A percentile compares a stretch with the other conserved stretches of the same genome.
These are phyloP conservation scores for Chenopodium suecicum DNA, from an alignment of 148 eudicot genomes.

Conservation along the genomic window DNA sequence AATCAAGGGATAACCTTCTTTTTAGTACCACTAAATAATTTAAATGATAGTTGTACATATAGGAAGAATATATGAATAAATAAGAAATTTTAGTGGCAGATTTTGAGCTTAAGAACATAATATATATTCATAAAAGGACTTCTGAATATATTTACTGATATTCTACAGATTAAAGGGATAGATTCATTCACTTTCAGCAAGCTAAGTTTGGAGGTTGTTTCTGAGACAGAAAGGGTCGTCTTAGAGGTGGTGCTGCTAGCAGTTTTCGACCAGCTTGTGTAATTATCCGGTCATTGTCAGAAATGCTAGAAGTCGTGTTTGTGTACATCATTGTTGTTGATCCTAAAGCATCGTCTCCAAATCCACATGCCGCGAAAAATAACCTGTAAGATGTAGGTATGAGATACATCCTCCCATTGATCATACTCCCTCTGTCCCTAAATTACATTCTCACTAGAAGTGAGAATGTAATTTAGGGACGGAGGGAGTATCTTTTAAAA, in stretches of 20 bases:
- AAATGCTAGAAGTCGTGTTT: slow-evolving; percentile 27
- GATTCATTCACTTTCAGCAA: slow-evolving; percentile 1
- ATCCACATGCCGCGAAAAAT: slow-evolving; percentile 78
- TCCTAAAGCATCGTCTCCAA: slow-evolving; percentile 71
- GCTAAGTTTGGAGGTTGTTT: slow-evolving; percentile 3
- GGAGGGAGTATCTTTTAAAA: neutral
- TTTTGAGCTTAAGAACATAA: neutral
- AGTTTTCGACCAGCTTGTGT: slow-evolving; percentile 51
- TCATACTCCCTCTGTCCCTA: neutral
- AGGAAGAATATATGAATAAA: neutral
- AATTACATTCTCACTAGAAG: too few relatives aligned
- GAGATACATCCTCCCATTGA: neutral
- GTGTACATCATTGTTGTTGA: slow-evolving; percentile 85
- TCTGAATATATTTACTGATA: neutral
- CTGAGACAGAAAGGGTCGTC: slow-evolving; percentile 18
- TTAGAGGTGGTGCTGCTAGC: slow-evolving; percentile 51
- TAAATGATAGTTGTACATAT: neutral
- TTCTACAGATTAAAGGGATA: neutral
- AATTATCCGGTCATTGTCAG: slow-evolving; percentile 29
- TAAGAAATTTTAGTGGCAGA: neutral
- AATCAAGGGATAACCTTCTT: slow-evolving; percentile 7
- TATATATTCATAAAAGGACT: neutral
- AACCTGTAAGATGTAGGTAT: slow-evolving; percentile 35
- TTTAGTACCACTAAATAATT: neutral
- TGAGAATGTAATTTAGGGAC: too few relatives aligned